Percentiles rank a stretch among this genome's conserved stretches.
phyloP scores from a whole-genome alignment of 257 asterid genomes.

The Nicotiana knightiana region DNA sequence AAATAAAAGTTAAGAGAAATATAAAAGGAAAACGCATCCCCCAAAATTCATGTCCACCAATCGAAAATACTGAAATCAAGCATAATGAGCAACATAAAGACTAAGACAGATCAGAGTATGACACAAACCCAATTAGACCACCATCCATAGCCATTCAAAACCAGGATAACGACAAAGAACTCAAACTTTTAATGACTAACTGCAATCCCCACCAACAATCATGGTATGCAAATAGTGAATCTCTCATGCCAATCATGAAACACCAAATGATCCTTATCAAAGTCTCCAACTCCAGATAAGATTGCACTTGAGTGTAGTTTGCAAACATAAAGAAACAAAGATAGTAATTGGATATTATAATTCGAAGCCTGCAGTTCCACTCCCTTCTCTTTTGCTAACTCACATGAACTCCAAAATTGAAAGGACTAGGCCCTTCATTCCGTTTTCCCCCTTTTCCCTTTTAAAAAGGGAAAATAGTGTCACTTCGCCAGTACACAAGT shows the following conservation, averaged over 20 bases:
- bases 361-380: not conserved
- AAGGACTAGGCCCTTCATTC: not conserved
- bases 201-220: not conserved
- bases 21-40: not conserved
- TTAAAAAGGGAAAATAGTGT: not conserved
- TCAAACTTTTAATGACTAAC: not conserved
- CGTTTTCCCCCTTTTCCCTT: not conserved
- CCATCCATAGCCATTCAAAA: not conserved
- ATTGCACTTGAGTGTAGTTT: not conserved
- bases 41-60: not conserved
- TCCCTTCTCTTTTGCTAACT: not conserved
- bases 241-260: not conserved
- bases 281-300: not conserved
- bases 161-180: not conserved
- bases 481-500: not conserved
- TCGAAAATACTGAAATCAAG: not conserved
- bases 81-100: not conserved
- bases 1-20: not conserved
- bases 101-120: not conserved
- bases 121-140: not conserved
- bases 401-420: not conserved
- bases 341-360: not conserved
- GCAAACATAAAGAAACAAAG: not conserved
- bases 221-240: not conserved
- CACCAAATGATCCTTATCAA: not conserved